Evolutionary conservation across 805 yeast species (phyloP).

Genomic region (Pichia insulana): DNA sequence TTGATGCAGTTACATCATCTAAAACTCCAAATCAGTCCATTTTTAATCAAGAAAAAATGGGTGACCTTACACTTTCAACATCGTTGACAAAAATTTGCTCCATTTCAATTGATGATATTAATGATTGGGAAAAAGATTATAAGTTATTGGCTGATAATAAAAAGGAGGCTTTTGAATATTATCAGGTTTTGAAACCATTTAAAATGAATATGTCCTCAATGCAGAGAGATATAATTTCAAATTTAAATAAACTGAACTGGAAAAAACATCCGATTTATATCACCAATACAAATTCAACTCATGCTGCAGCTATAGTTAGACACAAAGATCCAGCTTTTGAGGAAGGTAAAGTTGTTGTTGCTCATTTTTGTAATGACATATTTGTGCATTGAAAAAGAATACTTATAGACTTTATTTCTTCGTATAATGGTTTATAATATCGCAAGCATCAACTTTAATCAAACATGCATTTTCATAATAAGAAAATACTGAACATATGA

Average conservation of each 20-base stretch:
- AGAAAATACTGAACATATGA: constrained; percentile 12
- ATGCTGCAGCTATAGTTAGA: constrained; percentile 76
- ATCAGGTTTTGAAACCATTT: constrained; percentile 19
- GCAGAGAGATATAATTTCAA: constrained; percentile 46
- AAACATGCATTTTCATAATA: constrained; percentile 3
- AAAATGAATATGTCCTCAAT: constrained; percentile 30
- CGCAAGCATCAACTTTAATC: constrained; percentile 3
- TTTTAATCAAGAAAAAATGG: constrained; percentile 16
- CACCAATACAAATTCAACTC: constrained; percentile 56
- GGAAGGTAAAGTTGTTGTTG: constrained; percentile 63
- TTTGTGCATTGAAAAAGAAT: neutral
- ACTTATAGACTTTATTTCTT: neutral
- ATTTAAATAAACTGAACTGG: constrained; percentile 59
- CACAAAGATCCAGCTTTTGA: constrained; percentile 43
- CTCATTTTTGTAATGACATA: constrained; percentile 46
- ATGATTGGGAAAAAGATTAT: constrained; percentile 11
- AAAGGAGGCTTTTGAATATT: constrained; percentile 9
- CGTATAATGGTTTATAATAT: constrained; percentile 3
- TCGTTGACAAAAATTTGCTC: constrained; percentile 24
- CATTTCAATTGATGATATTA: constrained; percentile 18
- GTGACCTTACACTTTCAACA: constrained; percentile 19
- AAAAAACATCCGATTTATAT: constrained; percentile 63
- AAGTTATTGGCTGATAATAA: constrained; percentile 9
- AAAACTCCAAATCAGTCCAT: constrained; percentile 17
- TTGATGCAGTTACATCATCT: constrained; percentile 43